Conservation (phyloP, 768 basidiomycete species). For the Leucogyrophana mollusca region DNA sequence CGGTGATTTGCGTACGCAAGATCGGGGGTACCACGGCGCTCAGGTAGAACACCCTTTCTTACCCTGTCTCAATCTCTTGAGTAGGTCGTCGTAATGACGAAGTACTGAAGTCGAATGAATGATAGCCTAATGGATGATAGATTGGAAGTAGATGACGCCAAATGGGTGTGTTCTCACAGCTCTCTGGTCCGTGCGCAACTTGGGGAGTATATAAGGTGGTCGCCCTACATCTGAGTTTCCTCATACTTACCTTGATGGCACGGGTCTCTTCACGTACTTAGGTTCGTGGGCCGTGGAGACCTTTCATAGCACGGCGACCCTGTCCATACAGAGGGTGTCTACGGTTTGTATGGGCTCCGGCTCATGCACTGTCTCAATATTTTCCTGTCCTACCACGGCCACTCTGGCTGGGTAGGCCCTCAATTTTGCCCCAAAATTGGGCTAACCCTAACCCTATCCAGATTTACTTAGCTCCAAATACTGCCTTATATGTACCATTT, state of each 20-base stretch:
- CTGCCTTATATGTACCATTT: background rate
- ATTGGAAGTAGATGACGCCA: too few species aligned
- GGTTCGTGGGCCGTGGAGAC: conserved; percentile 1
- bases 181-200: conserved; percentile 1
- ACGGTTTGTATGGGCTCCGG: conserved; percentile 41
- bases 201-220: background rate
- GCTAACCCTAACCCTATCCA: background rate
- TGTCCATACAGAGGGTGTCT: conserved; percentile 35
- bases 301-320: conserved; percentile 40
- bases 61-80: too few species aligned
- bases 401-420: conserved; percentile 1
- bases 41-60: too few species aligned
- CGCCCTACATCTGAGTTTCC: background rate
- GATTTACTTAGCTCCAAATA: too few species aligned
- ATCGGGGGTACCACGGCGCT: too few species aligned
- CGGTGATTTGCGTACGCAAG: too few species aligned
- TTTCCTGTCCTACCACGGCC: conserved; percentile 32
- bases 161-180: too few species aligned
- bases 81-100: too few species aligned
- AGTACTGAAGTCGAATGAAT: too few species aligned
- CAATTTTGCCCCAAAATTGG: background rate
- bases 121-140: too few species aligned
- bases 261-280: background rate
- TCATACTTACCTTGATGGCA: conserved; percentile 3
- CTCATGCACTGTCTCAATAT: conserved; percentile 44